A percentile compares a stretch with the other conserved stretches of the same genome.
Conservation (phyloP, 2,329 filamentous ascomycete species). For the Ceratocystis variospora region DNA sequence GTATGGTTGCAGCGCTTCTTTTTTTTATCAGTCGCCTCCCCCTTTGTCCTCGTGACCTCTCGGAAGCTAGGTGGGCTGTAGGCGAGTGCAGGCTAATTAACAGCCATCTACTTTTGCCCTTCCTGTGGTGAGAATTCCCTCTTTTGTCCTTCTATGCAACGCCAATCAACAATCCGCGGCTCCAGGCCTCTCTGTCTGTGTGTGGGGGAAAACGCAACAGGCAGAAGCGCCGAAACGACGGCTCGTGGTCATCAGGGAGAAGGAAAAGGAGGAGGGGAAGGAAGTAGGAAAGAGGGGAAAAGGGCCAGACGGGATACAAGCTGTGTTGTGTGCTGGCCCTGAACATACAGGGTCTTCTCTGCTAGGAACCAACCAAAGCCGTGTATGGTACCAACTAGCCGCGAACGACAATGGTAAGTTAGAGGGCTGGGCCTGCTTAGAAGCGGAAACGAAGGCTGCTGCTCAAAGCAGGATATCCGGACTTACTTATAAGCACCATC, state of each 20-base stretch:
- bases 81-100: background rate
- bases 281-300: background rate
- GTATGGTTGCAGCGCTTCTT: constrained; percentile 1
- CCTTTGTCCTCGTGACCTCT: background rate
- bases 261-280: background rate
- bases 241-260: background rate
- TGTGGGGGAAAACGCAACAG: background rate
- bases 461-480: background rate
- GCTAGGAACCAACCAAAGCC: background rate
- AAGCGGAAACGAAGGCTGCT: background rate
- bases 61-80: background rate
- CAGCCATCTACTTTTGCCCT: background rate
- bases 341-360: background rate
- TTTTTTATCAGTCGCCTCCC: background rate
- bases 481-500: constrained; percentile 1
- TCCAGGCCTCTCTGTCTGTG: background rate
- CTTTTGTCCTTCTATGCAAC: background rate
- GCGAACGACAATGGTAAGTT: background rate
- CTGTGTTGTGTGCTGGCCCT: background rate
- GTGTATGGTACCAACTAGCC: background rate
- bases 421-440: background rate
- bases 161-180: background rate
- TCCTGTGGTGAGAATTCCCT: too few relatives aligned
- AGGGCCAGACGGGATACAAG: background rate
- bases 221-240: background rate